Conservation (phyloP, 768 basidiomycete genomes). For the Leucocoprinus leucothites region DNA sequence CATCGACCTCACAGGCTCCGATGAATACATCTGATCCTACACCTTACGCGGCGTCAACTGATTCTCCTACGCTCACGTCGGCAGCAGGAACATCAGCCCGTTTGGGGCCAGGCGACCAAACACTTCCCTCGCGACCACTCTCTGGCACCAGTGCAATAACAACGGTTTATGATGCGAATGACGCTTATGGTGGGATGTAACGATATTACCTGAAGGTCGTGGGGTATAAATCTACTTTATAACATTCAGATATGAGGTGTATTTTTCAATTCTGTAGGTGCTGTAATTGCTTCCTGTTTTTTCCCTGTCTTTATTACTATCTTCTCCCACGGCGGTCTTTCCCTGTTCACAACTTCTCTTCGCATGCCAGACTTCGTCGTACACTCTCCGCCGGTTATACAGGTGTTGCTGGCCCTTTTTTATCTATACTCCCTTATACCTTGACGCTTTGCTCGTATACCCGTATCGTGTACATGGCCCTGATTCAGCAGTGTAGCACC, state of each 20-base stretch:
- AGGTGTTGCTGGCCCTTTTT: too few species aligned
- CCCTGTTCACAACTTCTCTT: too few species aligned
- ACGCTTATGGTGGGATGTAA: constrained; percentile 4
- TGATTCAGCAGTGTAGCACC: too few species aligned
- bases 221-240: neutral
- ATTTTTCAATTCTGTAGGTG: neutral
- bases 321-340: neutral
- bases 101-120: neutral
- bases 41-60: neutral
- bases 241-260: neutral
- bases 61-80: neutral
- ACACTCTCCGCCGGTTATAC: too few species aligned
- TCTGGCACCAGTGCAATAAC: constrained; percentile 6
- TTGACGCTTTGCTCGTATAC: too few species aligned
- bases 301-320: too few species aligned
- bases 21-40: neutral
- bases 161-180: neutral
- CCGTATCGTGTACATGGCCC: too few species aligned
- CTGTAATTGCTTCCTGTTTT: neutral
- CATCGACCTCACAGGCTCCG: neutral
- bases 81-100: neutral
- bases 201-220: neutral
- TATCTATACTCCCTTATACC: too few species aligned
- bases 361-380: too few species aligned
- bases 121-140: neutral